A percentile compares a stretch with the other conserved stretches of the same genome.
Evolutionary conservation across 192 early-diverging fungal species (phyloP).

Genomic region (Pilobolus umbonatus): DNA sequence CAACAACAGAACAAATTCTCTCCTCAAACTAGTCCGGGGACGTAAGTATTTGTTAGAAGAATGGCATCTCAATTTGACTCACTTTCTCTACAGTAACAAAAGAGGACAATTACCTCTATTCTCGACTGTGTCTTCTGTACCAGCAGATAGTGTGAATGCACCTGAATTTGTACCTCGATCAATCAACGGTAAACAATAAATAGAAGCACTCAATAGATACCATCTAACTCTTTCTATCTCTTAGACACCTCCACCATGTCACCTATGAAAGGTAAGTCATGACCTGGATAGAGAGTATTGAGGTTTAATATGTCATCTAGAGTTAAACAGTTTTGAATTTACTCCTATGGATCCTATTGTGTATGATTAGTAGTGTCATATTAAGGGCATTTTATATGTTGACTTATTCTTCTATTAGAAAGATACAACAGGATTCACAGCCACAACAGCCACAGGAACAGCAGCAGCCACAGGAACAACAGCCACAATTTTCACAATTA

Average conservation of each 20-base stretch:
- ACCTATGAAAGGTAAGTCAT: not conserved
- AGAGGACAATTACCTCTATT: slow-evolving; percentile 15
- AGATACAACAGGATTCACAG: too few relatives aligned
- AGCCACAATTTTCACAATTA: too few relatives aligned
- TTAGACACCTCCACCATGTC: not conserved
- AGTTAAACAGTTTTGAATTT: too few relatives aligned
- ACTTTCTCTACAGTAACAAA: slow-evolving; percentile 10
- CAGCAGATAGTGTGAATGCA: slow-evolving; percentile 48
- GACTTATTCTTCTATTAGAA: too few relatives aligned
- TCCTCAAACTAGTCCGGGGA: slow-evolving; percentile 18
- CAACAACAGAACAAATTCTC: slow-evolving; percentile 15
- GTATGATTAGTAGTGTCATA: too few relatives aligned
- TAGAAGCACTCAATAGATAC: not conserved
- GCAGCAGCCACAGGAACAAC: too few relatives aligned
- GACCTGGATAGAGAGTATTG: too few relatives aligned
- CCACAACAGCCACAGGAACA: too few relatives aligned
- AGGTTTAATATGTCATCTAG: too few relatives aligned
- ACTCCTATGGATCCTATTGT: too few relatives aligned
- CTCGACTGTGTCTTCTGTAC: slow-evolving; percentile 36
- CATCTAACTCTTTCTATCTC: not conserved
- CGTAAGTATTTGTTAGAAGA: slow-evolving; percentile 13
- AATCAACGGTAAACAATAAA: slow-evolving; percentile 10
- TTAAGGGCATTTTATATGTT: too few relatives aligned
- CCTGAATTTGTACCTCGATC: slow-evolving; percentile 58
- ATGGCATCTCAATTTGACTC: too few relatives aligned